phyloP scores from a whole-genome alignment of 2,329 filamentous ascomycete genomes.

The Incumbomyces delicatus region DNA sequence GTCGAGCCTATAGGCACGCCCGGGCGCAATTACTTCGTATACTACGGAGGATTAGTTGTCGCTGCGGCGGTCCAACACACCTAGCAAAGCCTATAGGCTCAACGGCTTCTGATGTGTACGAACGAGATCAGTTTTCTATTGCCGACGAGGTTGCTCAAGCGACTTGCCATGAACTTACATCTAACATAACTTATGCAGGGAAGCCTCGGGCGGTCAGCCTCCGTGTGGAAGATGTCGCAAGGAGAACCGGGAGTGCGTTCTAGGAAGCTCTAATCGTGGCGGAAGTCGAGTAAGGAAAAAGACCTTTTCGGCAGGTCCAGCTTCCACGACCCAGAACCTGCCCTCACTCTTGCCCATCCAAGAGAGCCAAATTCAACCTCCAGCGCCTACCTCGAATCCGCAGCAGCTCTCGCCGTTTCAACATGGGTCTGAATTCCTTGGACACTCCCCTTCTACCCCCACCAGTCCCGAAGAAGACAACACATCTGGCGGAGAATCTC shows the following conservation, averaged over 20 bases:
- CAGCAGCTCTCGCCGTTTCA: slow-evolving; percentile 9
- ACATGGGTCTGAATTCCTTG: not conserved
- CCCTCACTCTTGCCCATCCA: slow-evolving; percentile 1
- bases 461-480: slow-evolving; percentile 27
- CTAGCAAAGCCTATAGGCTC: not conserved
- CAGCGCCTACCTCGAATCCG: slow-evolving; percentile 8
- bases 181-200: slow-evolving; percentile 23
- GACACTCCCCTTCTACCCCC: not conserved
- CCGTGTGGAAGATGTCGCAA: slow-evolving; percentile 50
- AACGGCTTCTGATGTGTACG: slow-evolving; percentile 2
- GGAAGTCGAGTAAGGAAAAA: slow-evolving; percentile 49
- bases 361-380: not conserved
- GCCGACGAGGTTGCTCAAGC: not conserved
- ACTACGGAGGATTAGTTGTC: too few relatives aligned
- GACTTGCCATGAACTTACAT: not conserved
- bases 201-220: slow-evolving; percentile 37
- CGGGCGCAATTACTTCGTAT: not conserved
- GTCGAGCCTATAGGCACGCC: not conserved
- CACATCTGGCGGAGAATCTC: slow-evolving; percentile 27
- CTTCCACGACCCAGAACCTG: not conserved
- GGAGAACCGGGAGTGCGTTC: slow-evolving; percentile 49
- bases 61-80: not conserved
- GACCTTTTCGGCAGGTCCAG: slow-evolving; percentile 18
- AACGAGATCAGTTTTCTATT: not conserved
- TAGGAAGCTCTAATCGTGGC: slow-evolving; percentile 50